Evolutionary conservation across 257 asterid species (phyloP).

Genomic region (Nicotiana noctiflora): DNA sequence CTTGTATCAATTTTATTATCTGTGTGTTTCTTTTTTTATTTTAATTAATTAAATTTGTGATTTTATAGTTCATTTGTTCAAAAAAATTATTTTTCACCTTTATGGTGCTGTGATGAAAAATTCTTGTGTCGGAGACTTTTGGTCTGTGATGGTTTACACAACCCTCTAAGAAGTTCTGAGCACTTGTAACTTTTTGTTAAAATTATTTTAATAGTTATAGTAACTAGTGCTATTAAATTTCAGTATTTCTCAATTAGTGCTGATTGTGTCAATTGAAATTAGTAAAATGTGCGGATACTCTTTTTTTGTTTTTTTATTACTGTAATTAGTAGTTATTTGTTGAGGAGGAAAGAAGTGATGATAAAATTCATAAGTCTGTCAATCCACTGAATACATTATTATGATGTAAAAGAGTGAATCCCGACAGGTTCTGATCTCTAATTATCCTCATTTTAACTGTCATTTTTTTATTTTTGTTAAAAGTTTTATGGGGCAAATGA

Average conservation of each 20-base stretch:
- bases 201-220: no score
- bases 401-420: slow-evolving; percentile 37
- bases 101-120: not conserved
- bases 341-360: slow-evolving; percentile 21
- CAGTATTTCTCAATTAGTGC: no score
- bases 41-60: no score
- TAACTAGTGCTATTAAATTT: no score
- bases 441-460: not conserved
- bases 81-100: no score
- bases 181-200: not conserved
- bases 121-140: not conserved
- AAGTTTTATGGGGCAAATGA: slow-evolving; percentile 17
- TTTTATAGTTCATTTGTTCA: no score
- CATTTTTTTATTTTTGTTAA: not conserved
- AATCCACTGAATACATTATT: slow-evolving; percentile 30
- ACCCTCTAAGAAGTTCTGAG: slow-evolving; percentile 43
- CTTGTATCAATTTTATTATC: not conserved
- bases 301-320: not conserved
- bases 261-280: no score
- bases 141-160: slow-evolving; percentile 23
- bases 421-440: slow-evolving; percentile 46
- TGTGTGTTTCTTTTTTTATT: no score
- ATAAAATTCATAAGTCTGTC: slow-evolving; percentile 37
- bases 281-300: no score
- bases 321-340: no score